Conservation (phyloP, 2,329 filamentous ascomycete genomes). For the Rosellinia necatrix region DNA sequence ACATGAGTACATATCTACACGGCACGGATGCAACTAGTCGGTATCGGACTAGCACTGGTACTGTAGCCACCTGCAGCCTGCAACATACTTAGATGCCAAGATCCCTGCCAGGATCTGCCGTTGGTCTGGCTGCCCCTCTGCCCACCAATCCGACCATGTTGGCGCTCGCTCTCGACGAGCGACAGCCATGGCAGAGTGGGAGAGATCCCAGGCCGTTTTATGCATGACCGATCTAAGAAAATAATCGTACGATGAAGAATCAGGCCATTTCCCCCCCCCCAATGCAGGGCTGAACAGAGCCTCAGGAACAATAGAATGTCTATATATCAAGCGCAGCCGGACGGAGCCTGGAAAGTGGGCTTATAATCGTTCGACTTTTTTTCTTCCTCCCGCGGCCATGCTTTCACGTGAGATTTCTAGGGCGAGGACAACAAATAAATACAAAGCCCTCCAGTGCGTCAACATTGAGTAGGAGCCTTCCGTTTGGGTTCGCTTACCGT, state of each 20-base stretch:
- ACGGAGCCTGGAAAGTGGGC: slow-evolving; percentile 12
- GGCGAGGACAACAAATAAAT: slow-evolving; percentile 2
- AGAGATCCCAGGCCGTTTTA: slow-evolving; percentile 11
- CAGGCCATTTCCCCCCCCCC: slow-evolving; percentile 26
- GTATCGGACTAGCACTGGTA: too few species aligned
- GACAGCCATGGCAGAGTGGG: slow-evolving; percentile 10
- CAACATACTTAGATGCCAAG: slow-evolving; percentile 14
- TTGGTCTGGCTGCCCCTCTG: not conserved
- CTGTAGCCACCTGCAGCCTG: slow-evolving; percentile 14
- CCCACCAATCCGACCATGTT: not conserved
- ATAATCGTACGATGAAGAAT: slow-evolving; percentile 28
- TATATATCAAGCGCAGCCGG: slow-evolving; percentile 24
- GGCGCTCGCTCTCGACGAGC: not conserved
- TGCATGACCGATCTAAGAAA: slow-evolving; percentile 16
- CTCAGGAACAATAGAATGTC: slow-evolving; percentile 1
- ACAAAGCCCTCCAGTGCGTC: not conserved
- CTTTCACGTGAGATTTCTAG: not conserved
- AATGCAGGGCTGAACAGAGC: slow-evolving; percentile 20
- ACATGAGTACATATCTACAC: too few species aligned
- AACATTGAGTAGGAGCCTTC: slow-evolving; percentile 5
- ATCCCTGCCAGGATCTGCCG: slow-evolving; percentile 7
- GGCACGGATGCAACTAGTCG: too few species aligned
- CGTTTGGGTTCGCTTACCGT: not conserved
- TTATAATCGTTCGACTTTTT: slow-evolving; percentile 23
- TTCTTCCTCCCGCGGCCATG: not conserved